Percentiles rank a stretch among this genome's conserved stretches.
Conservation (phyloP, 140 eudicot genomes). For the Oenanthe javanica region DNA sequence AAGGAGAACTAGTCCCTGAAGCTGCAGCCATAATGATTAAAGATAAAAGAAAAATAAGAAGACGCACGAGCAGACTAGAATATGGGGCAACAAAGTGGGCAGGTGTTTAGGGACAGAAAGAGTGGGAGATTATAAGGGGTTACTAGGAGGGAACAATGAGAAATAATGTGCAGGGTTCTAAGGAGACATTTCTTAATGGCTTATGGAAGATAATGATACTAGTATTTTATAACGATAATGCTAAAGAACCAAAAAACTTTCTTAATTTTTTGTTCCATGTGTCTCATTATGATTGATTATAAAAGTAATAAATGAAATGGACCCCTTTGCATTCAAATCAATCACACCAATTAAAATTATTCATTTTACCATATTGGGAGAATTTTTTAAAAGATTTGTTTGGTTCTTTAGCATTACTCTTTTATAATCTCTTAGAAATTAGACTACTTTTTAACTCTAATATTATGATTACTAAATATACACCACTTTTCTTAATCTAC, state of each 20-base stretch:
- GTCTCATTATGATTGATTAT: too few relatives aligned
- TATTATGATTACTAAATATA: neutral
- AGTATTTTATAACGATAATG: too few relatives aligned
- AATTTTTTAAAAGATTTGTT: too few relatives aligned
- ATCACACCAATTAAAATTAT: too few relatives aligned
- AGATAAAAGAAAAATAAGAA: neutral
- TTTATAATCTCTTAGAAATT: constrained; percentile 20
- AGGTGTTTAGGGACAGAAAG: constrained; percentile 23
- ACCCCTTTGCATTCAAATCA: too few relatives aligned
- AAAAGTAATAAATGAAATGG: too few relatives aligned
- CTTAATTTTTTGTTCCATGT: too few relatives aligned
- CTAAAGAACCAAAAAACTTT: too few relatives aligned
- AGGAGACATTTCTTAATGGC: constrained; percentile 81
- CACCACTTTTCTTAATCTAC: neutral
- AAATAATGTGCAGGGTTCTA: constrained; percentile 60
- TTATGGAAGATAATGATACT: constrained; percentile 34
- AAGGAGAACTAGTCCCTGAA: constrained; percentile 59
- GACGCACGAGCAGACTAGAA: constrained; percentile 74
- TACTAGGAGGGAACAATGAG: constrained; percentile 42
- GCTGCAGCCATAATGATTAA: constrained; percentile 25
- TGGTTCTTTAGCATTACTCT: too few relatives aligned
- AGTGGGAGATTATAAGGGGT: constrained; percentile 34
- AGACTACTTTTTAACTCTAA: constrained; percentile 14
- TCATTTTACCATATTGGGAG: too few relatives aligned
- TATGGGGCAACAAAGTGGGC: constrained; percentile 32